Evolutionary conservation across 106 monocot species (phyloP), one percentile per base, ranked within the genome.

Genomic region (Dendrobium nobile): DNA sequence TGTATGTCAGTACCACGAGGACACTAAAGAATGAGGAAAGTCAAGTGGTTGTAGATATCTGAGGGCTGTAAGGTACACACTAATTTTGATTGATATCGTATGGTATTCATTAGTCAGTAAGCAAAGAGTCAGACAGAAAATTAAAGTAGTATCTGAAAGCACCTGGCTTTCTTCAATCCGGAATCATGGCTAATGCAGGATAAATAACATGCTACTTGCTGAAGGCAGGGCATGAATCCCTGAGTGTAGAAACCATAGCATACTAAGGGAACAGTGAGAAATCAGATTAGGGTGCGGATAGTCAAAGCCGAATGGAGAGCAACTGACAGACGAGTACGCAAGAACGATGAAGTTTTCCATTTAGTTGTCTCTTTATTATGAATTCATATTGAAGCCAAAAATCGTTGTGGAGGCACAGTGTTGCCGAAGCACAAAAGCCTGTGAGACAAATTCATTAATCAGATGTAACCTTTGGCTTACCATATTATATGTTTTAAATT

Each of bases 1-100:
- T 96, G 96, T 91, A 96, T 96, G 80, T 93, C n/a, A n/a, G 93
- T 20, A 93, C 93, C 96, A 96, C n/a, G n/a, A n/a, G n/a, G 58
- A 93, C 96, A 67, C 82, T 67, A 64, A 7, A 64, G 22, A n/a
- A 41, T 73, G 6, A 73, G 16, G 6, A 16, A 41, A 40, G 9
- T 70, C 4, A 13, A 72, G 9, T 18, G 17, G 31, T 16, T 28
- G n/a, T 0, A 41, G 3, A 19, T 7, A 56, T 2, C 22, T 20
- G 2, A 73, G 6, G 20, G 15, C 2, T 65, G n/a, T 7, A 2
- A 59, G 4, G n/a, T n/a, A n/a, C n/a, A 37, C 2, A 37, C 37
- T 27, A 51, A 13, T 4, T 54, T 67, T 40, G 15, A 33, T 4
- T 15, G 3, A 1, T n/a, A n/a, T 9, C 4, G 40, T 22, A 72